Evolutionary conservation across 169 alveolate species (phyloP), one percentile per base, ranked within the genome.

Genomic region (Neospora caninum): DNA sequence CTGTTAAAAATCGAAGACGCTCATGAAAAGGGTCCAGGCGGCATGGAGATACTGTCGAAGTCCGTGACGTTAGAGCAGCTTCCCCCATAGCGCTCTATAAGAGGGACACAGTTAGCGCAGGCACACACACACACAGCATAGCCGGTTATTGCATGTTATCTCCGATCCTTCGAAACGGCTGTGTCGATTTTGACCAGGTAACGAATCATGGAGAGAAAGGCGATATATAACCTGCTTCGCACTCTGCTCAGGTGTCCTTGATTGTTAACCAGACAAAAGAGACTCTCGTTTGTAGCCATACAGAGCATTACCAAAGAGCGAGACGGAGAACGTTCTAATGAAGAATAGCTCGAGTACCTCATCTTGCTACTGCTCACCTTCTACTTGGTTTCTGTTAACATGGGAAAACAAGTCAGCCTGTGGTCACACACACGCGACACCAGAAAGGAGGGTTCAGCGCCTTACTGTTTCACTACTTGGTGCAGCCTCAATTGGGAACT

Each of bases 21-120:
- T 82, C 67, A 82, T 10, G 67, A 41, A n/a, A 69, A 93, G 25
- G 95, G 95, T 34, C 93, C 93, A 10, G 96, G 95, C 13, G 97
- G 97, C 91, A 96, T 91, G 58, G 82, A 84, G 9, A 96, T 95
- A 78, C 94, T 92, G 58, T 87, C 78, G 53, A 94, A 96, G 38
- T 93, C 92, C 43, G n/a, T 67, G 9, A 96, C 96, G 67, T 96
- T 94, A n/a, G 97, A 80, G 58, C 96, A 95, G 34, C 86, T 82
- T 43, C 97, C 97, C 34, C 95, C 96, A 67, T 96, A 96, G 38
- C 95, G 92, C 88, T 93, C 94, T 93, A 94, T 94, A 45, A 92
- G 93, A 64, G 83, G 95, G 64, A 27, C 25, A 53, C 80, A 29
- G 69, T n/a, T 22, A 78, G 34, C 93, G 42, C 34, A 2, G 86